Evolutionary conservation across 2,329 filamentous ascomycete species (phyloP).

Genomic region (Colletotrichum spinosum): DNA sequence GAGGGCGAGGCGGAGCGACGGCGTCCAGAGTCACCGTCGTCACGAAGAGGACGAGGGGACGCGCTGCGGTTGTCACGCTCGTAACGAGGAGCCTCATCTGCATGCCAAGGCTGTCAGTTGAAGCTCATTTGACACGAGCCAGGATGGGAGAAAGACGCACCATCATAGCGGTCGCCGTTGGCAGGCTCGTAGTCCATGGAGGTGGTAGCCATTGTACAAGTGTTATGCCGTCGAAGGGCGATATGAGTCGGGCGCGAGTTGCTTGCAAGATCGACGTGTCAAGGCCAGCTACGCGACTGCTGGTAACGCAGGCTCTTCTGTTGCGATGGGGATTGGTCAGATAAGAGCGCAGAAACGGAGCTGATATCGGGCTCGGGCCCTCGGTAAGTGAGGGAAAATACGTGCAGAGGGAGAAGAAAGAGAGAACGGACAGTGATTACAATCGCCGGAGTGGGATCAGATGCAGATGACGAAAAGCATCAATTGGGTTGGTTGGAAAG

Average conservation of each 20-base stretch:
- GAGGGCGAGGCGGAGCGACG: constrained; percentile 73
- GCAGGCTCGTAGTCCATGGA: constrained; percentile 79
- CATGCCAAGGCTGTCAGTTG: constrained; percentile 17
- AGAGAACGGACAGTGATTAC: constrained; percentile 39
- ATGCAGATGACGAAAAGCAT: constrained; percentile 18
- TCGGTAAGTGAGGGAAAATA: constrained; percentile 23
- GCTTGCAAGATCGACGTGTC: not conserved
- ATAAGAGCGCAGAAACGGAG: constrained; percentile 20
- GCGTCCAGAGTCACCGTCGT: constrained; percentile 69
- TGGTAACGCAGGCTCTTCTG: constrained; percentile 36
- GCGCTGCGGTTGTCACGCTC: constrained; percentile 75
- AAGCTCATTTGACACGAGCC: constrained; percentile 19
- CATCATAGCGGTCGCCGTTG: constrained; percentile 75
- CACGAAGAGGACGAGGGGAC: constrained; percentile 70
- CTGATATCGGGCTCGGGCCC: constrained; percentile 7
- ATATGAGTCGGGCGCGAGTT: not conserved
- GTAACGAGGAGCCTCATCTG: constrained; percentile 74
- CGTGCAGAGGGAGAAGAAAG: constrained; percentile 19
- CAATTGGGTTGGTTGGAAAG: constrained; percentile 25
- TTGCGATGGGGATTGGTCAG: constrained; percentile 30
- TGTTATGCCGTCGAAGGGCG: not conserved
- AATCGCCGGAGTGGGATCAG: constrained; percentile 18
- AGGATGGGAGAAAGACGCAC: constrained; percentile 53
- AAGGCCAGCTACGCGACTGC: constrained; percentile 31
- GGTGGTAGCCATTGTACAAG: constrained; percentile 67